Evolutionary conservation across 1,284 basidiomycete genomes (phyloP), one percentile per base, ranked within the genome.

Genomic region (Ustilago sp.): DNA sequence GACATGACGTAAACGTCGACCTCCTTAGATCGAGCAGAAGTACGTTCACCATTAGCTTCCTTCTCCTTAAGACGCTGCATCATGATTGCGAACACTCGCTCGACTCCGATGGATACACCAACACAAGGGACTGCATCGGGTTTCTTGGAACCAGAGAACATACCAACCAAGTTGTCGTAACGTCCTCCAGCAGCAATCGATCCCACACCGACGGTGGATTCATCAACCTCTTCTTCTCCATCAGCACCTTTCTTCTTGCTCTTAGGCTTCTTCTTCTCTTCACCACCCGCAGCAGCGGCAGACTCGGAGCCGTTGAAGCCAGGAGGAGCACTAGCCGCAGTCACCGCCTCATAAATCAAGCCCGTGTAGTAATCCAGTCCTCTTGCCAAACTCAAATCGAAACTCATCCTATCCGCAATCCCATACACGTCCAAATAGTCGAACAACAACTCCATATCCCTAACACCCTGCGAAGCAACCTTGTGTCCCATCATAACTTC

Each of bases 331-430:
- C 95, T 98, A 1, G 91, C 93, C 81, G 94, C 94, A 31, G 94
- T 93, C 80, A 95, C 90, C 47, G 94, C 97, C 88, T 99, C 97
- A 88, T 98, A 98, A 86, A 99, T 99, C 83, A 99, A 92, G 45
- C 97, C 96, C 1, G 96, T 99, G 88, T 99, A 98, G 88, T 99
- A 99, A 87, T 99, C 97, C 41, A 99, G 90, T 31, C 96, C 96
- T 39, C 97, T 92, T 8, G 97, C 97, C 28, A 99, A 90, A 8
- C 94, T 96, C 80, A 99, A 90, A 87, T 99, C 96, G 86, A 99
- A 98, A 8, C 94, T 95, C 84, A 98, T 83, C 32, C 74, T 69
- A 85, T 92, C 90, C n/a, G 92, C 83, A 32, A 95, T 90, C 43
- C 90, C 90, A 87, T 94, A 98, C 1, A 93, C 91, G 48, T 91